Evolutionary conservation across 2,329 filamentous ascomycete species (phyloP).

Genomic region (Magnaporthiopsis incrustans): DNA sequence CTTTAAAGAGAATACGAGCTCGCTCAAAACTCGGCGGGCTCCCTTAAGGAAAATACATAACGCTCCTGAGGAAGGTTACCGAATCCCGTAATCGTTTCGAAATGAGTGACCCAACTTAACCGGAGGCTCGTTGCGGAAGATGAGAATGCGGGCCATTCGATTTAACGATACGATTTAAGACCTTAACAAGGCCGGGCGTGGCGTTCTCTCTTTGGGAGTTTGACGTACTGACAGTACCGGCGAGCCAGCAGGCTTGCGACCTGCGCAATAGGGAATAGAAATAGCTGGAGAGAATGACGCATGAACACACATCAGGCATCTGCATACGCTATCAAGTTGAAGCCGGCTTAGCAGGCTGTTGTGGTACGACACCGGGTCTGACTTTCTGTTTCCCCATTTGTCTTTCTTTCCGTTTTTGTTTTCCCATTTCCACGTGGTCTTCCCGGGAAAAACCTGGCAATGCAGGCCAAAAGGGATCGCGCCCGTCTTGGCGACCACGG

Average conservation of each 20-base stretch:
- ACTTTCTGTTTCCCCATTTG: too few relatives aligned
- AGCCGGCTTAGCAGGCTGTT: too few relatives aligned
- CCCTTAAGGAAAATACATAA: background rate
- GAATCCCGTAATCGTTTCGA: background rate
- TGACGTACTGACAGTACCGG: background rate
- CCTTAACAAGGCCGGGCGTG: background rate
- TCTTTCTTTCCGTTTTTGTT: too few relatives aligned
- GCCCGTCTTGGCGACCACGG: too few relatives aligned
- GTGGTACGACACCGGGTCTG: too few relatives aligned
- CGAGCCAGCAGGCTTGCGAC: background rate
- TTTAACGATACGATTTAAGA: background rate
- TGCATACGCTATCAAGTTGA: too few relatives aligned
- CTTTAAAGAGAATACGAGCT: background rate
- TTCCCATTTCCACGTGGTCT: too few relatives aligned
- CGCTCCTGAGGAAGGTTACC: background rate
- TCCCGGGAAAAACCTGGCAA: too few relatives aligned
- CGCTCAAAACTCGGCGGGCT: background rate
- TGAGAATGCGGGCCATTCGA: background rate
- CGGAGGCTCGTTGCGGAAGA: background rate
- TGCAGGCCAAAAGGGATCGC: too few relatives aligned
- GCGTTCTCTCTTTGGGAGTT: background rate
- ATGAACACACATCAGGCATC: too few relatives aligned
- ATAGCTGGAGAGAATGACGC: too few relatives aligned
- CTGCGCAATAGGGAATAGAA: too few relatives aligned
- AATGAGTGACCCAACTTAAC: background rate